Conservation (phyloP, 495 filamentous ascomycete genomes). For the Evansstolkia leycettana region DNA sequence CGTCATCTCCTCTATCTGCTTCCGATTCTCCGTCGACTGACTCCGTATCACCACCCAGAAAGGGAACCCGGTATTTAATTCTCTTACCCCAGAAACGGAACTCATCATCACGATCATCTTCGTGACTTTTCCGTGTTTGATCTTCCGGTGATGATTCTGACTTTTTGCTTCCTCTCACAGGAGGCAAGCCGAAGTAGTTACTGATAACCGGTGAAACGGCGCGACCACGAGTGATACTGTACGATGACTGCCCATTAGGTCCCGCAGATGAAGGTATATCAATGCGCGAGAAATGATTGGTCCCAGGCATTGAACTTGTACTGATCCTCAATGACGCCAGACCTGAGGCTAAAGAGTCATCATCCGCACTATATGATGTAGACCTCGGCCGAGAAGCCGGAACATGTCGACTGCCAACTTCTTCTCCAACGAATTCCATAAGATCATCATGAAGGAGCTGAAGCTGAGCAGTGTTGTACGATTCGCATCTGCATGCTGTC, state of each 20-base stretch:
- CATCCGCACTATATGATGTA: slow-evolving; percentile 13
- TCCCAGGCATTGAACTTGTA: slow-evolving; percentile 17
- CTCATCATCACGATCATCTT: slow-evolving; percentile 45
- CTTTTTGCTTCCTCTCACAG: slow-evolving; percentile 19
- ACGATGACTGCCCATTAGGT: slow-evolving; percentile 16
- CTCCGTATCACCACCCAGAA: slow-evolving; percentile 21
- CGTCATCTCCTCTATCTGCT: slow-evolving; percentile 26
- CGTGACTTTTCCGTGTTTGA: slow-evolving; percentile 20
- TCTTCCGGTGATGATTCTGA: slow-evolving; percentile 26
- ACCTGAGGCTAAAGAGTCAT: slow-evolving; percentile 12
- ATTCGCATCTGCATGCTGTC: slow-evolving; percentile 44
- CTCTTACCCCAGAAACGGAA: slow-evolving; percentile 53
- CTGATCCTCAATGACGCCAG: slow-evolving; percentile 19
- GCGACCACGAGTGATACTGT: slow-evolving; percentile 28
- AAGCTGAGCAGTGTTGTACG: slow-evolving; percentile 73
- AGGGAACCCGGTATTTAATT: slow-evolving; percentile 29
- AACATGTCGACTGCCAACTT: slow-evolving; percentile 5
- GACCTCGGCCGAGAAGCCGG: slow-evolving; percentile 15
- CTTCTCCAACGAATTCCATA: slow-evolving; percentile 14
- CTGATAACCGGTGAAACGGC: slow-evolving; percentile 27
- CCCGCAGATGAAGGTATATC: slow-evolving; percentile 15
- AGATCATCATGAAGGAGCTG: slow-evolving; percentile 40
- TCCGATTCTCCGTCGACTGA: slow-evolving; percentile 15
- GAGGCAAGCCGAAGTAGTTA: slow-evolving; percentile 35
- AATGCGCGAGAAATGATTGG: slow-evolving; percentile 16